Conservation (phyloP, 345 rosid species). For the Anastatica hierochuntica region DNA sequence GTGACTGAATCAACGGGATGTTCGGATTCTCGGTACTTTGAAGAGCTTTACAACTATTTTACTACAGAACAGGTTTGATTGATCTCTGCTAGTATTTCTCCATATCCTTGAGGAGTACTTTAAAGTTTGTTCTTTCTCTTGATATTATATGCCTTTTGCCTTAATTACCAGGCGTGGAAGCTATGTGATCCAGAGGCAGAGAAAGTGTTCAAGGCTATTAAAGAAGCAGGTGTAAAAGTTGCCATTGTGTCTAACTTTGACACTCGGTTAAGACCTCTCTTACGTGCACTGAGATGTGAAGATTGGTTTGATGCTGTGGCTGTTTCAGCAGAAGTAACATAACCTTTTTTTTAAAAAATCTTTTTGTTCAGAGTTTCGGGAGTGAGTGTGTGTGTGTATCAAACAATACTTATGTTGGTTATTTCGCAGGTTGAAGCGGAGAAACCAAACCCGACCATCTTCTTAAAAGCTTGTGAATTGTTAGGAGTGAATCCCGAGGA, state of each 20-base stretch:
- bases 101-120: neutral
- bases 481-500: constrained; percentile 85
- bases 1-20: constrained; percentile 93
- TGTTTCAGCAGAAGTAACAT: constrained; percentile 88
- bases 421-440: constrained; percentile 74
- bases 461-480: constrained; percentile 84
- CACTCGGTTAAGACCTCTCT: constrained; percentile 78
- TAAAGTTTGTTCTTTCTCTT: constrained; percentile 1
- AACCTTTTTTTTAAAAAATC: neutral
- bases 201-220: constrained; percentile 73
- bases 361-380: too few species aligned
- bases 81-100: neutral
- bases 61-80: constrained; percentile 75
- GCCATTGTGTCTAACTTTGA: constrained; percentile 95
- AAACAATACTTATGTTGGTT: too few species aligned
- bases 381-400: neutral
- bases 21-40: constrained; percentile 74
- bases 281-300: constrained; percentile 75
- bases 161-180: constrained; percentile 89
- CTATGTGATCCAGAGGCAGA: constrained; percentile 87
- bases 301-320: constrained; percentile 98
- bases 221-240: constrained; percentile 67
- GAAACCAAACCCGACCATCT: constrained; percentile 94
- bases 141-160: neutral
- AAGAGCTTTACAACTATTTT: constrained; percentile 82